Conservation (phyloP, 768 basidiomycete species). For the Boletus patriciae region DNA sequence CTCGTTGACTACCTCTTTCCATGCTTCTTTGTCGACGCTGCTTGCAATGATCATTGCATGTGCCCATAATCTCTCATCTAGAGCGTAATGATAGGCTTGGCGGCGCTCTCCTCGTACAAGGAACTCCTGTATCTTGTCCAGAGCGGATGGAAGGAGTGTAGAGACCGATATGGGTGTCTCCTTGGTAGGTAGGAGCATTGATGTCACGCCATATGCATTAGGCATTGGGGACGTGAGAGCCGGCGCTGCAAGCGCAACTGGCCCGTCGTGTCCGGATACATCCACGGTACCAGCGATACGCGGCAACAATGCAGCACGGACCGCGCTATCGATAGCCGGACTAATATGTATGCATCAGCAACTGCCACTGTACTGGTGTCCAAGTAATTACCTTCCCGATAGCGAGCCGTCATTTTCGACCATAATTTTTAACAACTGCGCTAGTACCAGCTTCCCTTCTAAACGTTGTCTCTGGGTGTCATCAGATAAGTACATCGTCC, state of each 20-base stretch:
- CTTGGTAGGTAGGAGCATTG: constrained; percentile 31
- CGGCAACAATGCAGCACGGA: constrained; percentile 73
- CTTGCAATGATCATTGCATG: constrained; percentile 96
- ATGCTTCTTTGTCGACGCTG: constrained; percentile 88
- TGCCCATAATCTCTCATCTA: constrained; percentile 89
- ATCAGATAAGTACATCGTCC: constrained; percentile 65
- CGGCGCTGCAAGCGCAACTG: constrained; percentile 22
- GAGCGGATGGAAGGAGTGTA: constrained; percentile 56
- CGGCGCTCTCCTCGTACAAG: constrained; percentile 82
- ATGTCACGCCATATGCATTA: constrained; percentile 16
- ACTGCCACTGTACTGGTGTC: background rate
- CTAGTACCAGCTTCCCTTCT: constrained; percentile 75
- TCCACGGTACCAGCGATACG: constrained; percentile 37
- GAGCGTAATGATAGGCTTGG: constrained; percentile 84
- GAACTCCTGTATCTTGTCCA: constrained; percentile 77
- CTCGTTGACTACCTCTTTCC: constrained; percentile 87
- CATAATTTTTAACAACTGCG: constrained; percentile 74
- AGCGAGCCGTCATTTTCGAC: constrained; percentile 88
- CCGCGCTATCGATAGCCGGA: constrained; percentile 67
- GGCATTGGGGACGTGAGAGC: constrained; percentile 33
- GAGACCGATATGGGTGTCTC: constrained; percentile 60
- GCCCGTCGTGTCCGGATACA: constrained; percentile 23
- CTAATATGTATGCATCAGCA: constrained; percentile 37
- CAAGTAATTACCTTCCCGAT: constrained; percentile 65
- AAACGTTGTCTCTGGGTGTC: constrained; percentile 54